Evolutionary conservation across 164 flowering plant genomes (phyloP).

Genomic region (Vitis riparia): DNA sequence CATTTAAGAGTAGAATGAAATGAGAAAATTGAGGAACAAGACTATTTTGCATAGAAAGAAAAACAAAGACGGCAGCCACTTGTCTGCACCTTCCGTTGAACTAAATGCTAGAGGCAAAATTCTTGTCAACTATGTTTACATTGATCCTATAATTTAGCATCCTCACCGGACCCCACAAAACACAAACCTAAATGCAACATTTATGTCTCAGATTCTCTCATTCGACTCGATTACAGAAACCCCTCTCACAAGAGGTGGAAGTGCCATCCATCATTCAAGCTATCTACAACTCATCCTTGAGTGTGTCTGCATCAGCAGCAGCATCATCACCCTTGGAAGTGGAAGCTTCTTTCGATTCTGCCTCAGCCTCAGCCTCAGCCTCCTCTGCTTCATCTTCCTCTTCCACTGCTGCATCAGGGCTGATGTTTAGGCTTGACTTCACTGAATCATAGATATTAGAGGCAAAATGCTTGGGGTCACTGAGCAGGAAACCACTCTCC

Average conservation of each 20-base stretch:
- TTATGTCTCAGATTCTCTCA: not conserved
- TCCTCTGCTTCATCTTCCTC: constrained; percentile 77
- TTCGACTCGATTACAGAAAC: not conserved
- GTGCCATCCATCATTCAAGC: not conserved
- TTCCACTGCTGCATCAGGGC: constrained; percentile 73
- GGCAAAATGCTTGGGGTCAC: constrained; percentile 88
- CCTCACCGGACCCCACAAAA: not conserved
- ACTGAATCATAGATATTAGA: constrained; percentile 72
- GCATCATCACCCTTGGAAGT: constrained; percentile 21
- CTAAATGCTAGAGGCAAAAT: not conserved
- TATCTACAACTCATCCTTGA: constrained; percentile 73
- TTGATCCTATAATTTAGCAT: constrained; percentile 6
- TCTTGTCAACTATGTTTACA: constrained; percentile 9
- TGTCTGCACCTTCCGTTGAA: too few relatives aligned
- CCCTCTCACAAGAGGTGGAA: not conserved
- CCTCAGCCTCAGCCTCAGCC: constrained; percentile 39
- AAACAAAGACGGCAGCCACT: too few relatives aligned
- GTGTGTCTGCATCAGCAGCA: constrained; percentile 17
- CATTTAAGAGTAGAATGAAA: too few relatives aligned
- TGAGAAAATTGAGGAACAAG: too few relatives aligned
- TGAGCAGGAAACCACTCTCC: constrained; percentile 84
- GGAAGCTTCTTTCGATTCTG: constrained; percentile 25
- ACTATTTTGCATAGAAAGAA: too few relatives aligned
- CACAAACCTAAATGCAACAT: constrained; percentile 1
- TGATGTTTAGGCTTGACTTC: constrained; percentile 70